Conservation (phyloP, 805 yeast genomes). For the Ogataea polymorpha region DNA sequence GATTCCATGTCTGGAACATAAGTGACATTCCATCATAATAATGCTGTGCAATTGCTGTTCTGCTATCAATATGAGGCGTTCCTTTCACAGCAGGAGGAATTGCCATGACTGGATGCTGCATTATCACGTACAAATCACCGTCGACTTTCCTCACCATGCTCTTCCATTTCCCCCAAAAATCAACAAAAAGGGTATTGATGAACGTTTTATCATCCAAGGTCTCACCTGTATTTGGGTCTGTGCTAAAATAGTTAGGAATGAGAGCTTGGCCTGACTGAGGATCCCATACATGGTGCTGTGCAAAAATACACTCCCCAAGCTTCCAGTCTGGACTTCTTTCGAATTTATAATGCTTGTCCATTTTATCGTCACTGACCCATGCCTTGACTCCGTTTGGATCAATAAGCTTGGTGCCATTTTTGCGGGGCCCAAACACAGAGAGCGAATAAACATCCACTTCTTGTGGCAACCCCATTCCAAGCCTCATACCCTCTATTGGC, state of each 20-base stretch:
- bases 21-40: slow-evolving; percentile 93
- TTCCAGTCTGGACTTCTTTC: slow-evolving; percentile 60
- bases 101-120: slow-evolving; percentile 82
- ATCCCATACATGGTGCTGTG: slow-evolving; percentile 77
- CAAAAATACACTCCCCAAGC: slow-evolving; percentile 77
- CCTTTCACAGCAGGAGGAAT: slow-evolving; percentile 65
- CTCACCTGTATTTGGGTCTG: slow-evolving; percentile 37
- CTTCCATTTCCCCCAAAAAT: slow-evolving; percentile 54
- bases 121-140: slow-evolving; percentile 49
- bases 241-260: slow-evolving; percentile 50
- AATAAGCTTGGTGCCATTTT: slow-evolving; percentile 50
- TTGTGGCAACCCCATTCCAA: slow-evolving; percentile 76
- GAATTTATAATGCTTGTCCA: slow-evolving; percentile 72
- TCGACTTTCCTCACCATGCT: slow-evolving; percentile 45
- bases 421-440: slow-evolving; percentile 73
- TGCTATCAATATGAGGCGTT: slow-evolving; percentile 52
- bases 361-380: slow-evolving; percentile 58
- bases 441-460: slow-evolving; percentile 69
- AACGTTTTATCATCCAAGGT: slow-evolving; percentile 51
- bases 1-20: slow-evolving; percentile 89
- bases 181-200: slow-evolving; percentile 61
- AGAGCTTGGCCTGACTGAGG: slow-evolving; percentile 37
- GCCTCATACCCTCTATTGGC: slow-evolving; percentile 62
- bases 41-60: slow-evolving; percentile 80
- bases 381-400: slow-evolving; percentile 67